Evolutionary conservation across 495 filamentous ascomycete species (phyloP), one percentile per base, ranked within the genome.

Genomic region (Geoglossum glabrum): DNA sequence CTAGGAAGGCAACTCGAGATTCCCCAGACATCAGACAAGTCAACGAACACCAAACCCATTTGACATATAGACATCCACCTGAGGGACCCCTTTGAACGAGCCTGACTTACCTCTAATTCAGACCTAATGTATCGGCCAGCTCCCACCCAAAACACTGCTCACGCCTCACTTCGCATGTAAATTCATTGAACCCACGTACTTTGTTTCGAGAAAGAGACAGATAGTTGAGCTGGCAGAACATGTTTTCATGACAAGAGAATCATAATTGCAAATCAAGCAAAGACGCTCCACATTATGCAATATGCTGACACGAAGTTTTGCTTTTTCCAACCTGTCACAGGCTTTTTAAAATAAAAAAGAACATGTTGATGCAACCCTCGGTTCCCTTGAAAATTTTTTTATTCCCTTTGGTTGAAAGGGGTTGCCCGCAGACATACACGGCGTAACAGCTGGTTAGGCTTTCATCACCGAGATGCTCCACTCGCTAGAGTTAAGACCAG

Each of bases 251-350:
- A 52, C 17, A 52, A 52, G 49, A 52, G 49, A 52, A 28, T 21
- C 49, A 13, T 45, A 21, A 19, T 45, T 52, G 49, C 49, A 52
- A 52, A 52, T 31, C 49, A 52, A 52, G 49, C 49, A 52, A 28
- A 52, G 49, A 52, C 26, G 49, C 49, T 52, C 49, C 49, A 52
- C 23, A 45, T 52, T 52, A 52, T 52, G 49, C 33, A 49, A 34
- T 34, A 40, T 40, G 40, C 51, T 58, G 46, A 58, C 28, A 38
- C 43, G 54, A 57, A 57, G 28, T 27, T 27, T 31, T n/a, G 25
- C 26, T 52, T n/a, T 52, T 52, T 30, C 40, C 17, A 31, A 28
- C 49, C 49, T 30, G 49, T 52, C 49, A 31, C 49, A 52, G 40
- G 40, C 40, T 23, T 28, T 25, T 50, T 47, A 47, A 25, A 13